These are phyloP conservation scores for Hemileccinum rubropunctum DNA, from an alignment of 768 basidiomycete species.

Conservation along the genomic window DNA sequence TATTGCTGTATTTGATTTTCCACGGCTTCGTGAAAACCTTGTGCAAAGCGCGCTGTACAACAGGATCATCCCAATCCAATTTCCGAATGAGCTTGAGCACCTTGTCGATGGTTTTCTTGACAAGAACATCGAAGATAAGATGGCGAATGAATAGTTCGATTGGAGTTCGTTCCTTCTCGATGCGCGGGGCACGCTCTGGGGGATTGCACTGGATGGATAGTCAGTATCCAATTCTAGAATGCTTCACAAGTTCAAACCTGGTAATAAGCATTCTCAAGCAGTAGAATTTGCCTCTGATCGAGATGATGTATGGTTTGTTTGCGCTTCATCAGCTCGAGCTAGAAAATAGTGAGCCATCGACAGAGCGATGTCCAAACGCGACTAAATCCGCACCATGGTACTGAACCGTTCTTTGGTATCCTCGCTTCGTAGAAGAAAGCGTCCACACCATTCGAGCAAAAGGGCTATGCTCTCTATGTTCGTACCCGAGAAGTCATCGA, in stretches of 20 bases:
- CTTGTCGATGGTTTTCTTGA: conserved; percentile 94
- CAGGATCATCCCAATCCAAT: conserved; percentile 88
- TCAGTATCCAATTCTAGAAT: conserved; percentile 9
- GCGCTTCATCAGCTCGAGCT: conserved; percentile 93
- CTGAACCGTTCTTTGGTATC: conserved; percentile 84
- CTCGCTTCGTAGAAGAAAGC: conserved; percentile 85
- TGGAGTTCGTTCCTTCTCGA: conserved; percentile 80
- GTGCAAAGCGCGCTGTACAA: conserved; percentile 61
- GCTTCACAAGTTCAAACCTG: conserved; percentile 50
- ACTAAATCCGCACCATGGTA: conserved; percentile 63
- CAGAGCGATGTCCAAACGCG: not conserved
- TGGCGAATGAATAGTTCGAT: conserved; percentile 95
- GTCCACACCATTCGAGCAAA: conserved; percentile 89
- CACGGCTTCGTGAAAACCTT: conserved; percentile 97
- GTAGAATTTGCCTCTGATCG: conserved; percentile 82
- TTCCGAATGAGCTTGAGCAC: conserved; percentile 91
- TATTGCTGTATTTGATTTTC: conserved; percentile 93
- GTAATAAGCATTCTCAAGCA: conserved; percentile 98
- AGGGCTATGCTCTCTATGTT: conserved; percentile 94
- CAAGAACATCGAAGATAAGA: conserved; percentile 89
- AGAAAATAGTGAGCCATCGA: conserved; percentile 10
- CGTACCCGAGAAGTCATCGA: conserved; percentile 90
- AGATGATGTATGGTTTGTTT: conserved; percentile 94
- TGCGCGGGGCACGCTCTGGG: conserved; percentile 83
- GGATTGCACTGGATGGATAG: conserved; percentile 79